Conservation (phyloP, 805 yeast genomes). For the Cyberlindnera mycetangii region DNA sequence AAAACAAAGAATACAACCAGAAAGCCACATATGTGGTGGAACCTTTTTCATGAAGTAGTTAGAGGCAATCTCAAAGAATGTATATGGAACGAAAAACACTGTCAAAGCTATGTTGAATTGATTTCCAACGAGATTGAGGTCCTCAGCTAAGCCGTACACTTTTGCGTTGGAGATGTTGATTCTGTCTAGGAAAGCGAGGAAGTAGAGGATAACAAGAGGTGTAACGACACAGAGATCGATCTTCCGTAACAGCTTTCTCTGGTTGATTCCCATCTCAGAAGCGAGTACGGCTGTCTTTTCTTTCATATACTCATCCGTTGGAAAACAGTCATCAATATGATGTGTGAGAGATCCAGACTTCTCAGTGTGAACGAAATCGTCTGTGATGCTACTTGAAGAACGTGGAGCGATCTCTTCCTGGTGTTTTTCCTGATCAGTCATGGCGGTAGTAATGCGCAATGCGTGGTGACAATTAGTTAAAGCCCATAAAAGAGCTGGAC, state of each 20-base stretch:
- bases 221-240: conserved; percentile 21
- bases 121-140: conserved; percentile 11
- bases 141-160: conserved; percentile 1
- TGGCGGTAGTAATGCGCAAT: not conserved
- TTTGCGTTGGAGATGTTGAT: conserved; percentile 4
- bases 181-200: conserved; percentile 20
- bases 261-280: conserved; percentile 34
- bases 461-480: not conserved
- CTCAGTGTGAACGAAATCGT: conserved; percentile 5
- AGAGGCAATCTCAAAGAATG: conserved; percentile 20
- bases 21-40: conserved; percentile 33
- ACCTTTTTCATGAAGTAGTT: conserved; percentile 16
- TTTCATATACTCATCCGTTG: conserved; percentile 20
- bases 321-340: conserved; percentile 12
- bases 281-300: conserved; percentile 37
- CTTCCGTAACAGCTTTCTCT: conserved; percentile 14
- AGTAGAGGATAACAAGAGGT: conserved; percentile 13
- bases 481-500: not conserved
- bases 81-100: conserved; percentile 17
- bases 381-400: not conserved
- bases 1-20: conserved; percentile 15
- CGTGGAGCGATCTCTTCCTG: not conserved
- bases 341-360: conserved; percentile 6
- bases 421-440: not conserved
- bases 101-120: conserved; percentile 19